phyloP scores from a whole-genome alignment of 2,329 filamentous ascomycete species.

The Samsoniella hepiali region DNA sequence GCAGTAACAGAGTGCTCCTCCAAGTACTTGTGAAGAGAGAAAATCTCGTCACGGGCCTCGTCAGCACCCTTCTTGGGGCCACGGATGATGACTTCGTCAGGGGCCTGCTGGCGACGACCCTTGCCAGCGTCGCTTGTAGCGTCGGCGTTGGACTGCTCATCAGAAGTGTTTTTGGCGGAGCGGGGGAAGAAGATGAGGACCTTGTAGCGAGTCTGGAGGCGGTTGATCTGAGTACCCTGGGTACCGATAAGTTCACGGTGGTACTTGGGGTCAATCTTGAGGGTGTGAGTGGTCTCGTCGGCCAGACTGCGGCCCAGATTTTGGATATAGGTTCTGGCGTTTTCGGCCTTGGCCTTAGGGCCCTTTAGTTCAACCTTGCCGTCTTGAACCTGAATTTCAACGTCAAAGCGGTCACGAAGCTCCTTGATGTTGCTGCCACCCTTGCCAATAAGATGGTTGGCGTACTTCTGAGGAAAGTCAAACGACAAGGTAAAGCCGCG shows the following conservation, averaged over 20 bases:
- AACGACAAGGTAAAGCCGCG: slow-evolving; percentile 82
- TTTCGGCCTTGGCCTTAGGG: slow-evolving; percentile 89
- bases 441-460: slow-evolving; percentile 76
- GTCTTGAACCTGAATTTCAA: slow-evolving; percentile 83
- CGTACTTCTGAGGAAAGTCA: slow-evolving; percentile 92
- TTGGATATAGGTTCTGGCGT: slow-evolving; percentile 77
- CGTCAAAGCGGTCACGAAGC: slow-evolving; percentile 63
- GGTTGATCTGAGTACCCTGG: slow-evolving; percentile 83
- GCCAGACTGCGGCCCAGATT: slow-evolving; percentile 77
- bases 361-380: slow-evolving; percentile 95
- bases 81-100: slow-evolving; percentile 87
- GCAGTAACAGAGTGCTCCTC: slow-evolving; percentile 82
- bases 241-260: slow-evolving; percentile 92
- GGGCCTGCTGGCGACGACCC: slow-evolving; percentile 66
- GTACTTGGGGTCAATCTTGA: slow-evolving; percentile 92
- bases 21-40: slow-evolving; percentile 83
- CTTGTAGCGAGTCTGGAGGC: slow-evolving; percentile 86
- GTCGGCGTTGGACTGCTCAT: slow-evolving; percentile 70
- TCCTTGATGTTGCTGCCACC: slow-evolving; percentile 64
- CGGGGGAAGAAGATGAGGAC: slow-evolving; percentile 94
- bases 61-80: slow-evolving; percentile 92
- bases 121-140: slow-evolving; percentile 65
- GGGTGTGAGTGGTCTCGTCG: slow-evolving; percentile 80
- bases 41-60: slow-evolving; percentile 84
- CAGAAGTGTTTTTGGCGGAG: slow-evolving; percentile 56